Base-by-base conservation (phyloP, 768 basidiomycete species). In the Leccinum aurantiacum region DNA sequence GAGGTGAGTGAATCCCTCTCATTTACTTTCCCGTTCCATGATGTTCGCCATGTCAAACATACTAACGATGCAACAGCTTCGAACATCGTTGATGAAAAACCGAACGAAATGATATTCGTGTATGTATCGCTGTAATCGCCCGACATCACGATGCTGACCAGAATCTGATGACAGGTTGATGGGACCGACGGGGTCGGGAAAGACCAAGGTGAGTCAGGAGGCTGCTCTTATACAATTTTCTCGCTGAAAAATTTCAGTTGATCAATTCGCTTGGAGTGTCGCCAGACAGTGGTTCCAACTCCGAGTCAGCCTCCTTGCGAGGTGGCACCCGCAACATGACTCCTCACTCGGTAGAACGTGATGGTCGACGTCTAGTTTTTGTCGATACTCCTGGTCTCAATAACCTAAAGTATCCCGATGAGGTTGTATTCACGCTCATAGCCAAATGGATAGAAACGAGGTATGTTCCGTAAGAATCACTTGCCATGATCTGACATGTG, bases 351-450 rank as follows among this genome's bases (percentile, higher is more conserved):
- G 19, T 61, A 4, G 46, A 51, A 29, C n/a, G 29, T n/a, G 60
- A 51, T 50, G 53, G 49, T 33, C 56, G 38, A 47, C 27, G 6
- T n/a, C 6, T 62, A 8, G 52, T 54, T 7, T 47, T 62, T 11
- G 35, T 58, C 19, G 60, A 62, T 19, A 63, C 62, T 1, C 60
- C 62, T 37, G 60, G 60, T 14, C 41, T 63, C 22, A 25, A 63
- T 24, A 58, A 14, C 22, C 19, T 27, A 13, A 3, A 52, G 29
- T 27, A 38, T 5, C 31, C 35, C 4, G 56, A 62, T 8, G 25
- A 22, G 19, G 25, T 7, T 15, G 46, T 63, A 62, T 11, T 62
- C 19, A 29, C 13, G 2, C 56, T 37, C n/a, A 19, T 58, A 15
- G 48, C 48, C 17, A 38, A n/a, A 38, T 57, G 48, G 55, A 31